Evolutionary conservation across 2,329 filamentous ascomycete species (phyloP), one percentile per base, ranked within the genome.

Genomic region (Curvularia eragrostidis): DNA sequence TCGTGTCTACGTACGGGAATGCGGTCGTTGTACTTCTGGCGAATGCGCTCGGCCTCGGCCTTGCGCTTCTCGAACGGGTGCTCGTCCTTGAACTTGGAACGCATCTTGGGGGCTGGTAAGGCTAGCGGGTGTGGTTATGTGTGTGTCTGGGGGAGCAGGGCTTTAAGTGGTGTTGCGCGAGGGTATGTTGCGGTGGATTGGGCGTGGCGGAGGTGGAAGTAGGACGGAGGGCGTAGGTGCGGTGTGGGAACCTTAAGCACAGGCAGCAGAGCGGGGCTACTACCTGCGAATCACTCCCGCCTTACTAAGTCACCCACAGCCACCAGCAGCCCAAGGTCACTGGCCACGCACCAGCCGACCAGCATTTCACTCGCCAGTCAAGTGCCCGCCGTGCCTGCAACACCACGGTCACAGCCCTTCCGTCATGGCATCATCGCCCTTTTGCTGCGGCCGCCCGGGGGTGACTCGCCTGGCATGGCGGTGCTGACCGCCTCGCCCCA

Each of bases 1-100:
- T 39, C 52, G 39, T 63, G 52, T 54, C 65, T 58, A 88, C 93
- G 79, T 88, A 97, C 95, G 50, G 95, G 95, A 82, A 99, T 99
- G 74, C 95, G 92, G 80, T 99, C 95, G 70, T 92, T 89, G 80
- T 99, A 99, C 83, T 99, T 99, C 85, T 97, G 93, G 70, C 95
- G 93, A 80, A 97, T 97, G 80, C 95, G 93, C 86, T 99, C 95
- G 78, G 95, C 95, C 84, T 99, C 95, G 68, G 95, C 95, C 91
- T 98, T 97, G 84, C 95, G 93, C 91, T 99, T 99, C 90, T 98
- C 95, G 80, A 98, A 98, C 73, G 92, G 93, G 81, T 98, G 95
- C 88, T 98, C 95, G 89, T 99, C 95, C 93, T 99, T 99, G 83
- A 99, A 99, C 88, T 98, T 98, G 85, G 92, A 96, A 78, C 93